Conservation (phyloP, 1,284 basidiomycete genomes). For the Ustilago trichophora region DNA sequence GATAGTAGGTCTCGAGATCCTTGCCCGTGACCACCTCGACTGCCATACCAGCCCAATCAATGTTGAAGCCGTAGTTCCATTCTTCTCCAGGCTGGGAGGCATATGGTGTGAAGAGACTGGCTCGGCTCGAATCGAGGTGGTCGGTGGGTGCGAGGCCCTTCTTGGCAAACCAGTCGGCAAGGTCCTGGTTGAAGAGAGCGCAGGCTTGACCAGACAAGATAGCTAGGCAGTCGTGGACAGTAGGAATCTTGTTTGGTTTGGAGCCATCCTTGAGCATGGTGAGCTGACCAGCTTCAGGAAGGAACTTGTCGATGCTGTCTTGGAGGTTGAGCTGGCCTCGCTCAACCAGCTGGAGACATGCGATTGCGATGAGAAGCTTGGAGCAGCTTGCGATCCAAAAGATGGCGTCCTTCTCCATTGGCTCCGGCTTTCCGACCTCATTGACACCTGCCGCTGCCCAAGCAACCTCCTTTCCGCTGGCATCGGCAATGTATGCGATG, state of each 20-base stretch:
- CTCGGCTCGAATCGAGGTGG: conserved; percentile 12
- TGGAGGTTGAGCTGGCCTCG: conserved; percentile 55
- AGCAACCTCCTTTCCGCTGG: conserved; percentile 40
- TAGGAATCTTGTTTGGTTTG: conserved; percentile 40
- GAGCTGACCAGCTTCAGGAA: conserved; percentile 57
- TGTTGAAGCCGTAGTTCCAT: conserved; percentile 48
- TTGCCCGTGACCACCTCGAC: conserved; percentile 46
- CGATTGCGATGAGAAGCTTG: conserved; percentile 63
- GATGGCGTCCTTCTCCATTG: conserved; percentile 44
- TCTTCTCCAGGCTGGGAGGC: conserved; percentile 45
- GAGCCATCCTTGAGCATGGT: conserved; percentile 35
- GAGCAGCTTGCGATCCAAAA: conserved; percentile 60
- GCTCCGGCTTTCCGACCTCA: conserved; percentile 24
- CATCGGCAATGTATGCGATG: conserved; percentile 46
- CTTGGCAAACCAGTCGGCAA: conserved; percentile 22
- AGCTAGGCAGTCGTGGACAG: conserved; percentile 22
- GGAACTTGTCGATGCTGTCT: conserved; percentile 41
- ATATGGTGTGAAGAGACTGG: conserved; percentile 28
- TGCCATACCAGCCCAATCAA: conserved; percentile 52
- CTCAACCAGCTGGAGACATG: conserved; percentile 62
- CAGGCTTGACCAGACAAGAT: conserved; percentile 35
- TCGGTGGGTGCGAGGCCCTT: conserved; percentile 17
- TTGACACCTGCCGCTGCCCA: conserved; percentile 43
- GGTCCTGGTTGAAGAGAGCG: conserved; percentile 46
- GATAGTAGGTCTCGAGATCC: conserved; percentile 50